Evolutionary conservation across 768 basidiomycete genomes (phyloP).

Genomic region (Serendipita indica): DNA sequence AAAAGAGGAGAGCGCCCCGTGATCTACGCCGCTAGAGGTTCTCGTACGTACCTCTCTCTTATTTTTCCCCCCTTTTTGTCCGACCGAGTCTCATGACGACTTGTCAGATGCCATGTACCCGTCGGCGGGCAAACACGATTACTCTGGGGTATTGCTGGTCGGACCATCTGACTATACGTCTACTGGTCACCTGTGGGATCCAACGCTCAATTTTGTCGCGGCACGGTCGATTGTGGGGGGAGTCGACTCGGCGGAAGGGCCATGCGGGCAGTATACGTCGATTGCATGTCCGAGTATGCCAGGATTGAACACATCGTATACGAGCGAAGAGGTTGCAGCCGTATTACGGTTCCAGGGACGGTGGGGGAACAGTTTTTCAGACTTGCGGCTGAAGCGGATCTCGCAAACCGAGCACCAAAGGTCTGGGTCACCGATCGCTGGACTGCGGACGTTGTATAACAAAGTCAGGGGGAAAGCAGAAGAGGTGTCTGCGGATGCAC

Average conservation of each 20-base stretch:
- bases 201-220: slow-evolving; percentile 12
- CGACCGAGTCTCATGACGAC: neutral
- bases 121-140: slow-evolving; percentile 11
- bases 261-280: slow-evolving; percentile 2
- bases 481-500: slow-evolving; percentile 10
- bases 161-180: slow-evolving; percentile 12
- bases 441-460: neutral
- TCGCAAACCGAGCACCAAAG: neutral
- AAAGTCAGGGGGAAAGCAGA: neutral
- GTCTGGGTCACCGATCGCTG: neutral
- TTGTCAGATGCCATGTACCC: slow-evolving; percentile 13
- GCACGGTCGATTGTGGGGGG: neutral
- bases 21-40: slow-evolving; percentile 13
- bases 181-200: slow-evolving; percentile 13
- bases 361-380: neutral
- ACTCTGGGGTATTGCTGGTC: slow-evolving; percentile 12
- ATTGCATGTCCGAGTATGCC: slow-evolving; percentile 8
- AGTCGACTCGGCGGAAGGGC: neutral
- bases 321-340: neutral
- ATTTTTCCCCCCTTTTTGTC: neutral
- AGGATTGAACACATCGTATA: neutral
- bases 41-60: slow-evolving; percentile 8
- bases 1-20: slow-evolving; percentile 16
- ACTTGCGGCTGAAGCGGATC: neutral
- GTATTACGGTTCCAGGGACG: neutral